Conservation (phyloP, 1,284 basidiomycete species). For the Papiliotrema fonsecae region DNA sequence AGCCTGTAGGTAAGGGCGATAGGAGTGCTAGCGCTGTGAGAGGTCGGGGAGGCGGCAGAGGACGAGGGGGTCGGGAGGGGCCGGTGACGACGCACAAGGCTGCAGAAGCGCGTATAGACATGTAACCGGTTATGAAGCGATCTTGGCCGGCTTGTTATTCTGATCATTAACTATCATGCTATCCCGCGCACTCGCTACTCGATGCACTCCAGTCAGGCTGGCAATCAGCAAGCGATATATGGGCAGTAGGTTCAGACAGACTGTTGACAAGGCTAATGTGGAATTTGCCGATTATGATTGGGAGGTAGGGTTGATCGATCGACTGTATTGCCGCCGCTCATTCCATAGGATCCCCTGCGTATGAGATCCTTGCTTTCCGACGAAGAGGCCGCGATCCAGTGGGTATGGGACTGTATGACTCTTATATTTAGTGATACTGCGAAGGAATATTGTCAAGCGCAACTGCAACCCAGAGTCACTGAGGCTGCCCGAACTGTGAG, state of each 20-base stretch:
- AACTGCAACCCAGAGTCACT: conserved; percentile 74
- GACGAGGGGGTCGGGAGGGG: conserved; percentile 2
- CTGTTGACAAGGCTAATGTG: conserved; percentile 6
- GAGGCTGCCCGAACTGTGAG: conserved; percentile 85
- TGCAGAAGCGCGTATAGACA: conserved; percentile 1
- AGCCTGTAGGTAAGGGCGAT: not conserved
- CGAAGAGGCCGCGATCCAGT: conserved; percentile 87
- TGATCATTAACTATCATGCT: not conserved
- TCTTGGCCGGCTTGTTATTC: too few species aligned
- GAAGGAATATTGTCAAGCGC: conserved; percentile 76
- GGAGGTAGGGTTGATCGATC: conserved; percentile 57
- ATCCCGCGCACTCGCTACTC: too few species aligned
- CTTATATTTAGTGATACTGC: conserved; percentile 70
- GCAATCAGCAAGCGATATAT: not conserved
- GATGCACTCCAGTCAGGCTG: too few species aligned
- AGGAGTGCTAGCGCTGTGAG: not conserved
- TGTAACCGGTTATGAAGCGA: too few species aligned
- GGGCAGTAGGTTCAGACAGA: conserved; percentile 1
- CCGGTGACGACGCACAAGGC: not conserved
- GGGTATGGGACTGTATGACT: too few species aligned
- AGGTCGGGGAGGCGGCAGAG: conserved; percentile 1
- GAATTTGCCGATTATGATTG: conserved; percentile 60
- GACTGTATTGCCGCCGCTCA: too few species aligned
- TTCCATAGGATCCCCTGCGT: conserved; percentile 61
- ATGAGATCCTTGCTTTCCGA: conserved; percentile 75